Evolutionary conservation across 106 monocot genomes (phyloP).

Genomic region (Allium sativum): DNA sequence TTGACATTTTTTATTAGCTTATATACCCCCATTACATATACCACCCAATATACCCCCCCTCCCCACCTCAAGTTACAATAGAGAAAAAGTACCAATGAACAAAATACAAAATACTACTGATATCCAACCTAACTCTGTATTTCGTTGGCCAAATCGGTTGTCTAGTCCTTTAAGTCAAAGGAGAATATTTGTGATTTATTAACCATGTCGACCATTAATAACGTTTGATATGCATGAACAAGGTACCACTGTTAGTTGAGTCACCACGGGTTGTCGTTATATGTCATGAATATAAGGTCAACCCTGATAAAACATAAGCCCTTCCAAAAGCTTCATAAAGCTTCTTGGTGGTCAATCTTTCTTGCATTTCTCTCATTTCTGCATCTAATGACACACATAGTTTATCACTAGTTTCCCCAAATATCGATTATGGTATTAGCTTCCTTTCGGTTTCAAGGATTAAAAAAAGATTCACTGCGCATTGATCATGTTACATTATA

Average conservation of each 20-base stretch:
- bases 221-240: slow-evolving; percentile 61
- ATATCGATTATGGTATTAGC: slow-evolving; percentile 25
- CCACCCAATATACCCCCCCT: slow-evolving; percentile 1
- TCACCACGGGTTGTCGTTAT: slow-evolving; percentile 76
- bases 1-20: background rate
- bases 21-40: slow-evolving; percentile 1
- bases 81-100: background rate
- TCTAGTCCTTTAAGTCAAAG: slow-evolving; percentile 9
- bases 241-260: slow-evolving; percentile 53
- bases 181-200: slow-evolving; percentile 44
- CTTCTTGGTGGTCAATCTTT: slow-evolving; percentile 72
- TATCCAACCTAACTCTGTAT: slow-evolving; percentile 8
- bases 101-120: background rate
- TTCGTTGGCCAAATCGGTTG: slow-evolving; percentile 24
- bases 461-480: no score
- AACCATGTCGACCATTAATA: slow-evolving; percentile 83
- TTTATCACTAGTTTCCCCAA: slow-evolving; percentile 37
- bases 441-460: slow-evolving; percentile 41
- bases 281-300: slow-evolving; percentile 95
- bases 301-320: slow-evolving; percentile 77
- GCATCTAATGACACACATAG: slow-evolving; percentile 53
- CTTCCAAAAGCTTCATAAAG: slow-evolving; percentile 71
- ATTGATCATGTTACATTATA: no score
- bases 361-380: slow-evolving; percentile 84
- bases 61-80: slow-evolving; percentile 1